These are phyloP conservation scores for Dendrobium nobile DNA, from an alignment of 106 monocot species.

Conservation along the genomic window DNA sequence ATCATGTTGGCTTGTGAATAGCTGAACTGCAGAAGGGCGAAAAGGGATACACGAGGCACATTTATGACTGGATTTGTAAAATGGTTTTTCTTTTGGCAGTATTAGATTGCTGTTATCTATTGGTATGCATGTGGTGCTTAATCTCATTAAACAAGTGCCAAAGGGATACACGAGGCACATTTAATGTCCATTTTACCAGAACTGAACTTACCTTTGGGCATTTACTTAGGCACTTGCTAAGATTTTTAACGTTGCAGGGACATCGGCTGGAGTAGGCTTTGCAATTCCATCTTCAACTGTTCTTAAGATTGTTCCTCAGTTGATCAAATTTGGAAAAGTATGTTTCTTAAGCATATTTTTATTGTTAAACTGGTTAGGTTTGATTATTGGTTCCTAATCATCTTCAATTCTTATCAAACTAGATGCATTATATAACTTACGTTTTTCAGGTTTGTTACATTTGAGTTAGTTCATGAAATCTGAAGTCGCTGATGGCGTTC, in stretches of 20 bases:
- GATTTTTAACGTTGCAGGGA: constrained; percentile 41
- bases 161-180: neutral
- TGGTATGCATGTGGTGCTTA: neutral
- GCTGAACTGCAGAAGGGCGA: too few species aligned
- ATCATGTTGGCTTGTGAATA: neutral
- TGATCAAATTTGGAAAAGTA: constrained; percentile 89
- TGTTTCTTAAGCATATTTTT: constrained; percentile 8
- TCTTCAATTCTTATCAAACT: neutral
- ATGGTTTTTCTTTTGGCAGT: too few species aligned
- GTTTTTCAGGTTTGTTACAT: neutral
- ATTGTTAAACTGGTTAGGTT: neutral
- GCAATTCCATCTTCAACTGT: constrained; percentile 94
- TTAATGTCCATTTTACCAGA: neutral
- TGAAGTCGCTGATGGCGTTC: neutral
- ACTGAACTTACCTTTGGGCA: neutral
- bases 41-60: too few species aligned
- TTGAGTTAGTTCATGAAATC: neutral
- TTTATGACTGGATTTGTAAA: too few species aligned
- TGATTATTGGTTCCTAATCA: neutral
- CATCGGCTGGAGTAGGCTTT: constrained; percentile 94
- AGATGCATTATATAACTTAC: neutral
- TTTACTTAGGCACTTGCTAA: neutral
- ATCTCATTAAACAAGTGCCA: too few species aligned
- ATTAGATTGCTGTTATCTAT: neutral
- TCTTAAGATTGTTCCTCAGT: constrained; percentile 80